Evolutionary conservation across 2,329 filamentous ascomycete genomes (phyloP).

Genomic region (Claviceps sp.): DNA sequence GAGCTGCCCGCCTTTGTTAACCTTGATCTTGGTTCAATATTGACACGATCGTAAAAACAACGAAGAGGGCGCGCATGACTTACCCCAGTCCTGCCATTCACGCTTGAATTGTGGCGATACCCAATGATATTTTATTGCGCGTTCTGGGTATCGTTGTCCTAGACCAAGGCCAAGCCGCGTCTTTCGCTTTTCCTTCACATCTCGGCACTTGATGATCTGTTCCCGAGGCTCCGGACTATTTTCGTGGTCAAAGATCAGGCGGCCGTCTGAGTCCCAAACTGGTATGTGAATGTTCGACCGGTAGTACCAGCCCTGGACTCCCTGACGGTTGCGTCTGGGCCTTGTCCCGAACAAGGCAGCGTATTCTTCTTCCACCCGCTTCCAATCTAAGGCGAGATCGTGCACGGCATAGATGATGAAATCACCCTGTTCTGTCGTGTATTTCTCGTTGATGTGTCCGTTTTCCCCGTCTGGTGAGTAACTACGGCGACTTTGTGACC

Average conservation of each 20-base stretch:
- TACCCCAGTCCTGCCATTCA: constrained; percentile 26
- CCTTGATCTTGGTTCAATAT: background rate
- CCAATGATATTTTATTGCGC: constrained; percentile 32
- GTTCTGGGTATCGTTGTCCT: constrained; percentile 32
- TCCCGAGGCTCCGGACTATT: constrained; percentile 24
- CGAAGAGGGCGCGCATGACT: constrained; percentile 11
- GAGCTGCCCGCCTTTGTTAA: background rate
- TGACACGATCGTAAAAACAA: background rate
- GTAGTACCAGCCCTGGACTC: constrained; percentile 30
- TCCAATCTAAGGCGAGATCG: constrained; percentile 30
- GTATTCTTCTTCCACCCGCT: constrained; percentile 26
- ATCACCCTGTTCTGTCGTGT: constrained; percentile 29
- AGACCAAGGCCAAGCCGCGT: constrained; percentile 24
- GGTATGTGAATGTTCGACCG: constrained; percentile 29
- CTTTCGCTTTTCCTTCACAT: constrained; percentile 23
- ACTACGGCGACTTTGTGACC: constrained; percentile 16
- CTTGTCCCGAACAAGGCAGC: constrained; percentile 23
- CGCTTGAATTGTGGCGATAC: constrained; percentile 25
- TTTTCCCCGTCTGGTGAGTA: constrained; percentile 24
- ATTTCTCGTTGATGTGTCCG: constrained; percentile 30
- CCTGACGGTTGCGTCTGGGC: constrained; percentile 25
- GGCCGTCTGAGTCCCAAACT: constrained; percentile 25
- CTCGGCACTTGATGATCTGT: constrained; percentile 26
- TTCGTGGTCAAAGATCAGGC: constrained; percentile 25
- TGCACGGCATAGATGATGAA: constrained; percentile 31